Base-by-base conservation (phyloP, 2,329 filamentous ascomycete species). In the Paecilomyces dactylethromorphus region DNA sequence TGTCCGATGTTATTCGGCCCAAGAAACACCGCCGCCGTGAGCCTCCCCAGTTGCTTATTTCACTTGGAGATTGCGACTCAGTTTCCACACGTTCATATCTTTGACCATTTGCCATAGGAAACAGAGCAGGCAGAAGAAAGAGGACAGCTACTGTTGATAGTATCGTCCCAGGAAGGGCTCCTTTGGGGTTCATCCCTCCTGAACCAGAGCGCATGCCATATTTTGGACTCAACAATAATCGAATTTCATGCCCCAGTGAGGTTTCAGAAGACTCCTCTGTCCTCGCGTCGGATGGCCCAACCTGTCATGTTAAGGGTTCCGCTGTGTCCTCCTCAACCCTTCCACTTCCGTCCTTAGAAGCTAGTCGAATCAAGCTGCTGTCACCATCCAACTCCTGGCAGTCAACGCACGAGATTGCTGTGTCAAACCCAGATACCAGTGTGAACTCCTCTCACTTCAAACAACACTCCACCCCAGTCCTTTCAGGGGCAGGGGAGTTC, bases 81-180 rank as follows among this genome's bases (percentile, higher is more conserved):
- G 10, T 55, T n/a, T 22, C 54, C 24, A 22, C 39, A 6, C 18
- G 39, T 10, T 12, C 53, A 56, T 6, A 29, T 63, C 54, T 49
- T 33, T 52, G 50, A 52, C 50, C 26, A 29, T 52, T 21, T 53
- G 8, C 29, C 32, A 18, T 58, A 64, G 59, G 58, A 13, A 55
- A 59, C 26, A 54, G 59, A 55, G 39, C 53, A 56, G 62, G 60
- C 53, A 64, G 49, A 56, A 63, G 62, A 54, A 64, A 60, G 54
- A 13, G 31, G 18, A 31, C 26, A 31, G 22, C 51, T 12, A 56
- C 53, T 3, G 56, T 63, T 39, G 60, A 60, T 12, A 63, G 58
- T 21, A 57, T 66, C 12, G 52, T 32, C n/a, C 61, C 64, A 52
- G 62, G 58, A 32, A 56, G 62, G 55, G 60, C 58, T 58, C 62